Evolutionary conservation across 208 protist species (phyloP), one percentile per base, ranked within the genome.

Genomic region (Baffinella frigidus): DNA sequence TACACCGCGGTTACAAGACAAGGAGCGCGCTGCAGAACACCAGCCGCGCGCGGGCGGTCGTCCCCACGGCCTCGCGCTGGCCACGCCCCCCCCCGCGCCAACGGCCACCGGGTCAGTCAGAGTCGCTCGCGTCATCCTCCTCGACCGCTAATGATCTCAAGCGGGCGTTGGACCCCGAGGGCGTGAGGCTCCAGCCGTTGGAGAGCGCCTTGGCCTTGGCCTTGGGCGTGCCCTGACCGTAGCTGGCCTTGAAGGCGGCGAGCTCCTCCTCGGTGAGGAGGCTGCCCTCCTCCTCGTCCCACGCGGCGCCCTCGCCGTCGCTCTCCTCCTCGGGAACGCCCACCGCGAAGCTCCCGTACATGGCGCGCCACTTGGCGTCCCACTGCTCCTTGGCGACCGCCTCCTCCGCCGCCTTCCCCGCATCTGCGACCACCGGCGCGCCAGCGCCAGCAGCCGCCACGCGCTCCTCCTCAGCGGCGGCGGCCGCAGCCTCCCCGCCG

Each of bases 241-340:
- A n/a, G n/a, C n/a, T n/a, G n/a, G 71, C 71, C 71, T 48, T 41
- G 43, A 80, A 80, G 39, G 71, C 41, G 0, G 71, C 71, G 11
- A 80, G 36, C 71, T 80, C 71, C 71, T 80, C 71, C 43, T 80
- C 71, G 3, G 71, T 80, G 7, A 80, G 71, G 0, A 80, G 71
- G 20, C 39, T 50, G n/a, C n/a, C n/a, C 71, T 80, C 71, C 0
- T 35, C 71, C 43, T 80, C 71, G 2, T 35, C 71, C 0, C 39
- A 14, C 11, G n/a, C 24, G 20, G 33, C 36, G 24, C 43, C 43
- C 27, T 80, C 71, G n/a, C n/a, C n/a, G 17, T 64, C 56, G 56
- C 56, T 64, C 56, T 33, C 20, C 24, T 64, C 56, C n/a, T n/a
- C n/a, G n/a, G n/a, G n/a, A n/a, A n/a, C n/a, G 24, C 56, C 56